Percentiles rank a stretch among this genome's conserved stretches.
These are phyloP conservation scores for Clonostachys rosea DNA, from an alignment of 2,329 filamentous ascomycete species.

Conservation along the genomic window DNA sequence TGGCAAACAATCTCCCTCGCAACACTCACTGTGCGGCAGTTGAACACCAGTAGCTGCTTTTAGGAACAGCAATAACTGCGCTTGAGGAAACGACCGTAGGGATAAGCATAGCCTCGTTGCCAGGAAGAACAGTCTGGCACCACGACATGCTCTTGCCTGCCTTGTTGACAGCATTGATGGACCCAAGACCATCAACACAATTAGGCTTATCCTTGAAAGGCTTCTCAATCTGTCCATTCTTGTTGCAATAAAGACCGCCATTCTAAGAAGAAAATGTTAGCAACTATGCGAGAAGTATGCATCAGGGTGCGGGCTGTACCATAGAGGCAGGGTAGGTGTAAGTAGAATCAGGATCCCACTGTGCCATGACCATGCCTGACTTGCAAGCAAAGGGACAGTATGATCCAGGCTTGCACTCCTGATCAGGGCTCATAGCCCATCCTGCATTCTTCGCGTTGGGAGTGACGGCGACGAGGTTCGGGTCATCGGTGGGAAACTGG, in stretches of 20 bases:
- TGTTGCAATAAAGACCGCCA: slow-evolving; percentile 69
- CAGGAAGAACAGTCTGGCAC: slow-evolving; percentile 76
- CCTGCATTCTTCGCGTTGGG: slow-evolving; percentile 62
- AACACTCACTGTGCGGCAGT: slow-evolving; percentile 58
- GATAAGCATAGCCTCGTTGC: slow-evolving; percentile 79
- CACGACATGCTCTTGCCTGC: slow-evolving; percentile 59
- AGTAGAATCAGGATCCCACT: slow-evolving; percentile 69
- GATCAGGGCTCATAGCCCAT: slow-evolving; percentile 77
- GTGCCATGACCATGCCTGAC: slow-evolving; percentile 69
- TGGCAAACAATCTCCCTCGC: slow-evolving; percentile 37
- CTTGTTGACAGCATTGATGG: slow-evolving; percentile 63
- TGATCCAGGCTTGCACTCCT: slow-evolving; percentile 58
- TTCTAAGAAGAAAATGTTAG: slow-evolving; percentile 37
- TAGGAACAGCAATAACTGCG: slow-evolving; percentile 66
- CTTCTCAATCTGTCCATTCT: slow-evolving; percentile 60
- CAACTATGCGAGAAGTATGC: slow-evolving; percentile 5
- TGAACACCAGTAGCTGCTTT: slow-evolving; percentile 62
- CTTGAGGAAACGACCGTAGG: slow-evolving; percentile 60
- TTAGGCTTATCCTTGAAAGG: slow-evolving; percentile 65
- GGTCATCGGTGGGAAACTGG: slow-evolving; percentile 55
- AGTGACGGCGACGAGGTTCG: slow-evolving; percentile 64
- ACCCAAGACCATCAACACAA: slow-evolving; percentile 64
- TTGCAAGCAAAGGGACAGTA: slow-evolving; percentile 79
- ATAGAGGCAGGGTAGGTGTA: slow-evolving; percentile 69
- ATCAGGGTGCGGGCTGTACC: slow-evolving; percentile 37